phyloP scores from a whole-genome alignment of 2,329 filamentous ascomycete species.

The Monosporascus sp. region DNA sequence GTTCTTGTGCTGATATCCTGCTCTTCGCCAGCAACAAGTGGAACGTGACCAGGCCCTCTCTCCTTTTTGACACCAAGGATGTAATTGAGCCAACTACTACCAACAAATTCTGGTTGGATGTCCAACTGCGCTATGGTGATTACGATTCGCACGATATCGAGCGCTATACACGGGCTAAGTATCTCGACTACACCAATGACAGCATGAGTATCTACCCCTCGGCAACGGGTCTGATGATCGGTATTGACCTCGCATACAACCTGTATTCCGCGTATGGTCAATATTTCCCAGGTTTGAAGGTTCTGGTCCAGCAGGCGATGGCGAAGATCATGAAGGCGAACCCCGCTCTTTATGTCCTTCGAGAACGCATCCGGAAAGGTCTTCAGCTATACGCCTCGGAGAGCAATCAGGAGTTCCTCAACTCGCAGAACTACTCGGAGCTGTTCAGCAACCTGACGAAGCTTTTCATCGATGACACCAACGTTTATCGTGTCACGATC shows the following conservation, averaged over 20 bases:
- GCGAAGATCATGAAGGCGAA: slow-evolving; percentile 99
- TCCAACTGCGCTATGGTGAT: slow-evolving; percentile 93
- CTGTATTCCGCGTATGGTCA: slow-evolving; percentile 96
- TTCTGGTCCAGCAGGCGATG: slow-evolving; percentile 95
- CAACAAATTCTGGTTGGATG: slow-evolving; percentile 99
- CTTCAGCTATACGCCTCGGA: slow-evolving; percentile 96
- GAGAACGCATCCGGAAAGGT: slow-evolving; percentile 97
- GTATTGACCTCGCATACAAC: slow-evolving; percentile 96
- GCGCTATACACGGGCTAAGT: slow-evolving; percentile 94
- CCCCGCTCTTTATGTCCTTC: slow-evolving; percentile 88
- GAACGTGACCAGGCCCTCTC: slow-evolving; percentile 91
- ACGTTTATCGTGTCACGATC: slow-evolving; percentile 98
- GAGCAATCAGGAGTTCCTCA: slow-evolving; percentile 98
- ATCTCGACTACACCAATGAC: slow-evolving; percentile 97
- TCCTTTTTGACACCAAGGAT: slow-evolving; percentile 95
- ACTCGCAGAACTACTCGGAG: slow-evolving; percentile 99
- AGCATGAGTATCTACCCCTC: slow-evolving; percentile 99
- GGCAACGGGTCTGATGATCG: slow-evolving; percentile 94
- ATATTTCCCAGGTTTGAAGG: slow-evolving; percentile 97
- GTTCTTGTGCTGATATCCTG: slow-evolving; percentile 93
- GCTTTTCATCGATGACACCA: slow-evolving; percentile 98
- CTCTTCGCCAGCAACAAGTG: slow-evolving; percentile 98
- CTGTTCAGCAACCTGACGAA: slow-evolving; percentile 99
- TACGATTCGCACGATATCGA: slow-evolving; percentile 99
- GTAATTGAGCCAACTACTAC: slow-evolving; percentile 89